Percentiles rank a stretch among this genome's conserved stretches.
Conservation (phyloP, 2,329 filamentous ascomycete genomes). For the Leptographium radiaticola region DNA sequence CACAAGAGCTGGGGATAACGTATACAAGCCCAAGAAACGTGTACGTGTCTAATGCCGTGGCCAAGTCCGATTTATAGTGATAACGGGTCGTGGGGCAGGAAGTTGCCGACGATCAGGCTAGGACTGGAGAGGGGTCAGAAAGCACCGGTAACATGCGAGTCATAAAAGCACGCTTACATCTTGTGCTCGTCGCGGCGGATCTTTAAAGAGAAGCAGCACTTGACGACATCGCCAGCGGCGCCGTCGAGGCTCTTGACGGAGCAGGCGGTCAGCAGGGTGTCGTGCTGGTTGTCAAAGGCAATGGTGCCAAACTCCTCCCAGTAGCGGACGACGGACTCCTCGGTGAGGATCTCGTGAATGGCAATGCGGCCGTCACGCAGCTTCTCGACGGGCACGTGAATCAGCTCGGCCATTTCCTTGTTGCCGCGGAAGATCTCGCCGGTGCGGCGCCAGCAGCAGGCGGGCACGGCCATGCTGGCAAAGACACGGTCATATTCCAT, state of each 20-base stretch:
- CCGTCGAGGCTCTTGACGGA: slow-evolving; percentile 71
- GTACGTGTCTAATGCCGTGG: too few relatives aligned
- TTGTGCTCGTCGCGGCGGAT: slow-evolving; percentile 91
- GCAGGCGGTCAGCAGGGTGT: slow-evolving; percentile 89
- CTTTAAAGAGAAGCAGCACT: slow-evolving; percentile 96
- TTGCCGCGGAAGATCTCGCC: slow-evolving; percentile 97
- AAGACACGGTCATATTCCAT: slow-evolving; percentile 99
- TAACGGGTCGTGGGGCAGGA: slow-evolving; percentile 67
- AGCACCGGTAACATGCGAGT: too few relatives aligned
- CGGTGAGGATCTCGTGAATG: slow-evolving; percentile 88
- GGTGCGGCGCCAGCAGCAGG: slow-evolving; percentile 92
- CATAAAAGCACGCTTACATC: slow-evolving; percentile 56
- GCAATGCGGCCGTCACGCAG: slow-evolving; percentile 88
- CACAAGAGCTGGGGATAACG: too few relatives aligned
- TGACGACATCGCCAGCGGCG: slow-evolving; percentile 58
- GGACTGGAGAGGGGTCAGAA: slow-evolving; percentile 47
- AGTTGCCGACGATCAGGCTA: slow-evolving; percentile 91
- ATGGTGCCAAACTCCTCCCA: slow-evolving; percentile 99
- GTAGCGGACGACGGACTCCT: slow-evolving; percentile 89
- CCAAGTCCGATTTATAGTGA: background rate
- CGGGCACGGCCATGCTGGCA: slow-evolving; percentile 96
- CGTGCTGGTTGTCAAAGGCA: slow-evolving; percentile 86
- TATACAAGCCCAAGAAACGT: too few relatives aligned
- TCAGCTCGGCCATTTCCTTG: slow-evolving; percentile 96
- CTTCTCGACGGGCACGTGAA: slow-evolving; percentile 81